These are phyloP conservation scores for Phyllosticta citriasiana DNA, from an alignment of 2,329 filamentous ascomycete species.

Conservation along the genomic window DNA sequence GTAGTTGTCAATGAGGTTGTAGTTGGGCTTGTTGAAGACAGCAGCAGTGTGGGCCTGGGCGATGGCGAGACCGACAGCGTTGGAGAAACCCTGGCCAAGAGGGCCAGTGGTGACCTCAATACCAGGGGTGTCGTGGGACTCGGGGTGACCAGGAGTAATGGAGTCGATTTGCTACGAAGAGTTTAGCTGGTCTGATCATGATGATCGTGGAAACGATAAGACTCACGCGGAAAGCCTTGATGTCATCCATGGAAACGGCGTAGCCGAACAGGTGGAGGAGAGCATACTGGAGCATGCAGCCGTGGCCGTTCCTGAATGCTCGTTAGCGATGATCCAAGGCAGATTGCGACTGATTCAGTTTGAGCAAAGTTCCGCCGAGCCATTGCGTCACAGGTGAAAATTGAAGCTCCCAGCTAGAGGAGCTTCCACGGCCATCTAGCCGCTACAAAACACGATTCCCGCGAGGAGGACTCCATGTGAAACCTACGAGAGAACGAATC, in stretches of 20 bases:
- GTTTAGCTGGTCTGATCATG: conserved; percentile 14
- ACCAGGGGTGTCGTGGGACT: conserved; percentile 92
- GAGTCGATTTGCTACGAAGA: conserved; percentile 51
- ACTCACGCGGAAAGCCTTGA: conserved; percentile 93
- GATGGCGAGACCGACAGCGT: conserved; percentile 95
- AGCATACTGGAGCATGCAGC: conserved; percentile 98
- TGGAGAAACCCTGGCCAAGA: conserved; percentile 93
- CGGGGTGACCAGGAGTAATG: conserved; percentile 93
- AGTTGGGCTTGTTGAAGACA: conserved; percentile 93
- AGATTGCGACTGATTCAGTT: neutral
- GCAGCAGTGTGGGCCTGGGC: conserved; percentile 86
- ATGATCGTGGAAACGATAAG: conserved; percentile 33
- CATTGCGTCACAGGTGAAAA: conserved; percentile 7
- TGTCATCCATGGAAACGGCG: conserved; percentile 71
- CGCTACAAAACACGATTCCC: neutral
- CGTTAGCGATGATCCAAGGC: neutral
- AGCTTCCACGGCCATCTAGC: neutral
- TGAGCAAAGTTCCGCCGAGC: neutral
- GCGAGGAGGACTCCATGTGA: neutral
- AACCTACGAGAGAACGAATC: conserved; percentile 97
- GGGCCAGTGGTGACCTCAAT: conserved; percentile 97
- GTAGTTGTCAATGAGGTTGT: conserved; percentile 87
- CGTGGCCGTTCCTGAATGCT: conserved; percentile 76
- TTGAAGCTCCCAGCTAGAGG: neutral
- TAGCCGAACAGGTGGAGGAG: conserved; percentile 96